Evolutionary conservation across 768 basidiomycete species (phyloP).

Genomic region (Pisolithus microcarpus): DNA sequence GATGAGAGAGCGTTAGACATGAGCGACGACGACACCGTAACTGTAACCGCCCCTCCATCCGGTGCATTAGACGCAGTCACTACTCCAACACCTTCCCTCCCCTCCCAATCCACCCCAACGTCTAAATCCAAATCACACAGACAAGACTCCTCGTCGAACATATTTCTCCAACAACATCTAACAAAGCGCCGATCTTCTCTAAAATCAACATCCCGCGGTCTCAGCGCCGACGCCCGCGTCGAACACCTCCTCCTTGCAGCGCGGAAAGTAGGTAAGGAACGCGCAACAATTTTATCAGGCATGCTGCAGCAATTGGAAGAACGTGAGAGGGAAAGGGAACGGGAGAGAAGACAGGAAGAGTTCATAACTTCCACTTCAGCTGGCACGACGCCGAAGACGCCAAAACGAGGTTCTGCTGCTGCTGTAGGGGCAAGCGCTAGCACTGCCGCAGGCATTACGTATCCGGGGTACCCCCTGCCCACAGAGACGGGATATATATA

Average conservation of each 20-base stretch:
- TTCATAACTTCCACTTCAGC: slow-evolving; percentile 14
- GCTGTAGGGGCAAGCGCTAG: too few relatives aligned
- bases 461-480: slow-evolving; percentile 11
- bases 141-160: slow-evolving; percentile 14
- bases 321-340: slow-evolving; percentile 20
- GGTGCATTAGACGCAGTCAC: slow-evolving; percentile 8
- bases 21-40: slow-evolving; percentile 22
- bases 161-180: slow-evolving; percentile 4
- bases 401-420: slow-evolving; percentile 15
- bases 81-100: slow-evolving; percentile 11
- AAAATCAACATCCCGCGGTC: slow-evolving; percentile 22
- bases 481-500: slow-evolving; percentile 26
- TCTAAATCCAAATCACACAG: slow-evolving; percentile 17
- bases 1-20: slow-evolving; percentile 18
- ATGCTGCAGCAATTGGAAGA: slow-evolving; percentile 33
- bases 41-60: neutral
- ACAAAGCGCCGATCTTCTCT: slow-evolving; percentile 23
- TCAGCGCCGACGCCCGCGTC: slow-evolving; percentile 56
- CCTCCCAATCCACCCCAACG: slow-evolving; percentile 15
- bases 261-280: slow-evolving; percentile 57
- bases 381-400: slow-evolving; percentile 19
- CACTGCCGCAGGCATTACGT: slow-evolving; percentile 14
- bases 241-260: slow-evolving; percentile 70
- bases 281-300: slow-evolving; percentile 51
- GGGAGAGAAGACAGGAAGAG: slow-evolving; percentile 20